Evolutionary conservation across 345 rosid species (phyloP), one percentile per base, ranked within the genome.

Genomic region (Eucalyptus polybractea): DNA sequence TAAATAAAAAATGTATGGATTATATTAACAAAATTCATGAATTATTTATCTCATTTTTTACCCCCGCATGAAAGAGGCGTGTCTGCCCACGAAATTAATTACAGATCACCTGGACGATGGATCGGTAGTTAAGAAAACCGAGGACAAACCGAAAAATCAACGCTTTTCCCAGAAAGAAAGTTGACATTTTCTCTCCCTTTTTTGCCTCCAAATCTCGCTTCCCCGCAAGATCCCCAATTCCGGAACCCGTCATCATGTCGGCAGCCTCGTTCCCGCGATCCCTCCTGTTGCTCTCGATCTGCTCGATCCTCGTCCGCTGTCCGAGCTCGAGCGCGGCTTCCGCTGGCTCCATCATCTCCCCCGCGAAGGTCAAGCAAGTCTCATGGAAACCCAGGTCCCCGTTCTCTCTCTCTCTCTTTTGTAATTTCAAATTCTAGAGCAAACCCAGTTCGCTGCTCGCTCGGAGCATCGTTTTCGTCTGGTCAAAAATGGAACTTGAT

Each of bases 351-450:
- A 90, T 97, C 81, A 91, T 97, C 92, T 94, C 96, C 89, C 98
- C 99, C 54, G 91, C 96, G 29, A 96, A 95, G 94, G 98, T 94
- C 95, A 97, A 92, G 92, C 99, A 97, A 50, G 88, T 97, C 87
- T 97, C 99, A 8, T 95, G 95, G 94, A 96, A 95, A 88, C 99
- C 98, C 86, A 96, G 98, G 98, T 97, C 67, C 87, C 27, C 27
- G 27, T 76, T 76, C 83, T 76, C 85, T 76, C 6, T 76, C 6
- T 76, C 0, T 42, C 4, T 50, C 51, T 53, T 21, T 21, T 21
- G 58, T 72, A 76, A 37, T 40, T 40, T 21, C 47, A 11, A 40
- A 12, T 76, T 40, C 16, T 40, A 4, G 44, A 76, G 85, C 85
- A 76, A 11, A 76, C 85, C 85, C 81, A 72, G 25, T 33, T 76